phyloP scores from a whole-genome alignment of 163 green algal genomes.

The Chlamydomonas reinhardtii region DNA sequence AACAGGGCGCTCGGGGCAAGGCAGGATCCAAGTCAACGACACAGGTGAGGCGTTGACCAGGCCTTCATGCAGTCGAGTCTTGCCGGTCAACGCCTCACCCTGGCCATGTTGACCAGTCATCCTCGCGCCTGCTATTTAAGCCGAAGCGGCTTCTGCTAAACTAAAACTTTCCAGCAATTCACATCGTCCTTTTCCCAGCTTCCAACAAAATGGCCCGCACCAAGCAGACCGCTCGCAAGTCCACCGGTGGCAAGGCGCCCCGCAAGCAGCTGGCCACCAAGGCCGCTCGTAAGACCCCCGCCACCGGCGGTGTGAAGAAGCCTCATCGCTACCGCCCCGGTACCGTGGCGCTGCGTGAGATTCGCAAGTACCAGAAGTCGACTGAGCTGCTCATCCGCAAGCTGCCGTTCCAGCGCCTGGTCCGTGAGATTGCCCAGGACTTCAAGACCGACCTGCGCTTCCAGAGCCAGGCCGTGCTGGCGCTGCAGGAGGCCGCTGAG shows the following conservation, averaged over 20 bases:
- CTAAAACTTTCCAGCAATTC: no score
- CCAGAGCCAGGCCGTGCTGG: conserved; percentile 81
- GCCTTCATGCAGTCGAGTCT: no score
- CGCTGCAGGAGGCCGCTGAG: conserved; percentile 85
- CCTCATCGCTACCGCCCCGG: conserved; percentile 89
- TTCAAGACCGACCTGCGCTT: conserved; percentile 95
- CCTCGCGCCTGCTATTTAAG: no score
- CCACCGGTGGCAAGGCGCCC: conserved; percentile 91
- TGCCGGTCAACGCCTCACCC: no score
- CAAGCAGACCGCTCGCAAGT: conserved; percentile 93
- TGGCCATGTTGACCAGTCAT: no score
- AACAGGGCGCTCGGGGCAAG: no score
- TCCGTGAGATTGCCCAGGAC: conserved; percentile 96
- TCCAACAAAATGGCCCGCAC: conserved; percentile 81
- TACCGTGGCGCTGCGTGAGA: conserved; percentile 92
- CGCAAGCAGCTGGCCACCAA: conserved; percentile 95
- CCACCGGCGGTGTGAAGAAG: conserved; percentile 89
- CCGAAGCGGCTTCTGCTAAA: no score
- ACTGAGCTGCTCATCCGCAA: conserved; percentile 98
- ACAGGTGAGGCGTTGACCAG: no score
- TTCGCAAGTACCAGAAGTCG: conserved; percentile 98
- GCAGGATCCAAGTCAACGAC: no score
- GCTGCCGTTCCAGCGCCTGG: conserved; percentile 96
- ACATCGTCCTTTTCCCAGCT: no score
- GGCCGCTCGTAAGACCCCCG: conserved; percentile 89